These are phyloP conservation scores for Croton setiger DNA, from an alignment of 441 rosid species.

Conservation along the genomic window DNA sequence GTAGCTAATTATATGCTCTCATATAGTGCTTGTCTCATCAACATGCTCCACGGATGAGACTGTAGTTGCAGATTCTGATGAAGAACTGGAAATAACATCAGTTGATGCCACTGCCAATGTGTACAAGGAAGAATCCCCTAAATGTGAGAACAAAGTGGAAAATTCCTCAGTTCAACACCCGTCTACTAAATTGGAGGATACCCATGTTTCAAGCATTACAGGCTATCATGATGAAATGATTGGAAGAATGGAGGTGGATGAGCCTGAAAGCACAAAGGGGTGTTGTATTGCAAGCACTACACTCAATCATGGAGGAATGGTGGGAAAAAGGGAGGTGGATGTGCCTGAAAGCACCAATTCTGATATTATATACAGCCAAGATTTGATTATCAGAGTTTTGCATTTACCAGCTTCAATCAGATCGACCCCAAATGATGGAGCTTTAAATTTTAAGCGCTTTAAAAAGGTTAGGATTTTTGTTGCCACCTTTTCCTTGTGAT, in stretches of 20 bases:
- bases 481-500: neutral
- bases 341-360: constrained; percentile 54
- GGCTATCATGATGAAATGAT: constrained; percentile 25
- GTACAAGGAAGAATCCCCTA: constrained; percentile 32
- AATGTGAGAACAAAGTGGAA: constrained; percentile 28
- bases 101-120: constrained; percentile 27
- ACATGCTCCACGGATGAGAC: constrained; percentile 98
- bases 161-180: constrained; percentile 29
- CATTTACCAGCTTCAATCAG: constrained; percentile 24
- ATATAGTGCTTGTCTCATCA: constrained; percentile 71
- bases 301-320: constrained; percentile 25
- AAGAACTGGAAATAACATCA: constrained; percentile 53
- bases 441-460: constrained; percentile 71
- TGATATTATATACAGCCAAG: constrained; percentile 67
- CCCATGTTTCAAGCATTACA: constrained; percentile 25
- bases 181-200: constrained; percentile 30
- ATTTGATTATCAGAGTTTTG: constrained; percentile 50
- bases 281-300: constrained; percentile 23
- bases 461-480: constrained; percentile 56
- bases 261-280: constrained; percentile 44
- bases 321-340: constrained; percentile 35
- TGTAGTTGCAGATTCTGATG: constrained; percentile 86
- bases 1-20: constrained; percentile 9
- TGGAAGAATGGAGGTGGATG: constrained; percentile 38
- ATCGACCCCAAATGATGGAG: constrained; percentile 30